Evolutionary conservation across 192 early-diverging fungal genomes (phyloP), one percentile per base, ranked within the genome.

Genomic region (Coemansia sp.): DNA sequence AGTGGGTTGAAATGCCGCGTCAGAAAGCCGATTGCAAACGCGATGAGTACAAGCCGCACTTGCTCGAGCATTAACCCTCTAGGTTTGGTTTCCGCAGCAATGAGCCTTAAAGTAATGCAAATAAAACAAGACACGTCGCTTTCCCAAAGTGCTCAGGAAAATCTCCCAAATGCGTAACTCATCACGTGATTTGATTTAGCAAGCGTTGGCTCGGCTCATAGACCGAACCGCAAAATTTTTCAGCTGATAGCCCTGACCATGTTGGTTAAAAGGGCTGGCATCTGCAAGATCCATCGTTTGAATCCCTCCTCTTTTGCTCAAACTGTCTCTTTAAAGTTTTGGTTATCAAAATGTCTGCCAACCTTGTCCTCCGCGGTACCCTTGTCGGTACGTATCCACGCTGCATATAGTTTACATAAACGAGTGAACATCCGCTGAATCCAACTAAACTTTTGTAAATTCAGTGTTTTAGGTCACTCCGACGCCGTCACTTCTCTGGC

Each of bases 401-500:
- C 4, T 17, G 50, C 22, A 11, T 15, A 2, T 12, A 8, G 20
- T 11, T 23, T 52, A 23, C 23, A 8, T 21, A 10, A 25, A 4
- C 50, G 22, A 15, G 46, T 19, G 15, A 42, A 48, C 2, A 15
- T 48, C 46, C 1, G 25, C 25, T 48, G 46, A 48, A 48, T 48
- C 46, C 8, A 20, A 48, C 7, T 20, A 48, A 48, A 17, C 36
- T 17, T n/a, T 36, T 21, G 19, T 9, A 26, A 21, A 31, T 54
- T 54, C 8, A 36, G 52, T 25, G 11, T 10, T 14, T 57, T 81
- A 81, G 93, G 93, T 69, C 94, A 95, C 85, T 78, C 74, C 72
- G 89, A 87, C 65, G 92, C 91, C 85, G 93, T 99, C 82, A 99
- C 97, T 68, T 90, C 95, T 78, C 92, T 99, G 71, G 95, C 96